Evolutionary conservation across 2,329 filamentous ascomycete species (phyloP).

Genomic region (Diaporthe nobilis): DNA sequence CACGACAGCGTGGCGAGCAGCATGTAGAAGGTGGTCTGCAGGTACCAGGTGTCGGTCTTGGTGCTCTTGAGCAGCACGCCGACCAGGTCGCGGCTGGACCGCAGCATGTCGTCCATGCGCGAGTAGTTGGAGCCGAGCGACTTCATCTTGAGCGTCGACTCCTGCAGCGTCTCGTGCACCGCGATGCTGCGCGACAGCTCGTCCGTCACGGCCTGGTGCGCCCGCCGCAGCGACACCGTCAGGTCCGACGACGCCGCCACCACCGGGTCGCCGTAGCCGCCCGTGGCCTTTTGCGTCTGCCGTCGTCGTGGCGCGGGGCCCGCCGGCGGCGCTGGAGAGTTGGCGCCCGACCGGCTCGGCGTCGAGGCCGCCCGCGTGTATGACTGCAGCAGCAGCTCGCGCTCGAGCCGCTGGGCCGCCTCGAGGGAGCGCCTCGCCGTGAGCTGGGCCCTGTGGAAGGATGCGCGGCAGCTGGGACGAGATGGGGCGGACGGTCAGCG

Average conservation of each 20-base stretch:
- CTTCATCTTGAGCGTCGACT: constrained; percentile 86
- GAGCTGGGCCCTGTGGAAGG: constrained; percentile 87
- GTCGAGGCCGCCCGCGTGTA: constrained; percentile 55
- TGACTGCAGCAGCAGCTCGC: constrained; percentile 80
- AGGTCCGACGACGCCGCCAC: constrained; percentile 86
- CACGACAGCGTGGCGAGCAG: constrained; percentile 83
- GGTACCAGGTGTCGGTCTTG: constrained; percentile 98
- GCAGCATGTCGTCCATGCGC: constrained; percentile 82
- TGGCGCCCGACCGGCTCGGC: constrained; percentile 51
- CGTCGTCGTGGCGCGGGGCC: constrained; percentile 38
- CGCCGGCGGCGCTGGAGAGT: constrained; percentile 49
- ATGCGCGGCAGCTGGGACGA: constrained; percentile 65
- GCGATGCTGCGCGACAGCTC: constrained; percentile 91
- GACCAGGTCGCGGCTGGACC: constrained; percentile 81
- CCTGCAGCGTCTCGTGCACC: constrained; percentile 87
- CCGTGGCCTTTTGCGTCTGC: constrained; percentile 46
- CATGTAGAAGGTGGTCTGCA: constrained; percentile 90
- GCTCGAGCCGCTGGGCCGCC: constrained; percentile 80
- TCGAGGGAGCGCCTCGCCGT: constrained; percentile 82
- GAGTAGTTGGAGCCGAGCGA: constrained; percentile 86
- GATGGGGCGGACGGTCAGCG: constrained; percentile 22
- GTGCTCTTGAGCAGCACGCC: constrained; percentile 86
- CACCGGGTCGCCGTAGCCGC: constrained; percentile 75
- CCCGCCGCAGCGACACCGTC: constrained; percentile 85
- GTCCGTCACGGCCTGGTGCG: constrained; percentile 86